Evolutionary conservation across 306 rosid genomes (phyloP), one percentile per base, ranked within the genome.

Genomic region (Echinosophora koreensis): DNA sequence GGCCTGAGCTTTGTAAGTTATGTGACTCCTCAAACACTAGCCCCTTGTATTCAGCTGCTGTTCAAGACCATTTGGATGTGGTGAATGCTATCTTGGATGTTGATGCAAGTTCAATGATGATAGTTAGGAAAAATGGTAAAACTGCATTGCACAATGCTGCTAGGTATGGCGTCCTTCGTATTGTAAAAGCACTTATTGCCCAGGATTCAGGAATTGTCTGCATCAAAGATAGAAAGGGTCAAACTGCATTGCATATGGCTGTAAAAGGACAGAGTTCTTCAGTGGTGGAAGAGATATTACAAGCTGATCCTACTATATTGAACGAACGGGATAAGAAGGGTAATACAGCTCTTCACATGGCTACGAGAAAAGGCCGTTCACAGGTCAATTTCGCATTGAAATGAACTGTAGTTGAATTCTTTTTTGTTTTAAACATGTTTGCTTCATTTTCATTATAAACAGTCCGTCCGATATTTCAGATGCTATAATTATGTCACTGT

Each of bases 191-290:
- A 8, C 93, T 94, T 68, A 77, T 92, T 44, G 85, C 81, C 1
- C 90, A 85, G 7, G 93, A 92, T 82, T 74, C 77, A 5, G 91
- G 79, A 73, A 88, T 94, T 66, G 91, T 92, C 39, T 51, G 84
- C 39, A 79, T 92, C 82, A 94, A 94, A 81, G 98, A 94, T 76
- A 94, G 81, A 80, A 94, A 94, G 74, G 91, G 92, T 41, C 98
- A 94, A 86, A 94, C 98, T 42, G 98, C 97, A 46, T 83, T 94
- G 71, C 98, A 94, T 78, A 94, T 94, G 98, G 97, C 98, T 55
- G 97, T 89, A 5, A 94, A 94, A 82, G 98, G 97, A 64, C 87
- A 84, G 74, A 76, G 86, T 78, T 71, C 82, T 55, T 76, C 57
- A 9, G 89, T 87, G 3, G 97, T 92, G 8, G 92, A 94, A 71